Conservation (phyloP, 2,329 filamentous ascomycete species). For the Fusarium sp. region DNA sequence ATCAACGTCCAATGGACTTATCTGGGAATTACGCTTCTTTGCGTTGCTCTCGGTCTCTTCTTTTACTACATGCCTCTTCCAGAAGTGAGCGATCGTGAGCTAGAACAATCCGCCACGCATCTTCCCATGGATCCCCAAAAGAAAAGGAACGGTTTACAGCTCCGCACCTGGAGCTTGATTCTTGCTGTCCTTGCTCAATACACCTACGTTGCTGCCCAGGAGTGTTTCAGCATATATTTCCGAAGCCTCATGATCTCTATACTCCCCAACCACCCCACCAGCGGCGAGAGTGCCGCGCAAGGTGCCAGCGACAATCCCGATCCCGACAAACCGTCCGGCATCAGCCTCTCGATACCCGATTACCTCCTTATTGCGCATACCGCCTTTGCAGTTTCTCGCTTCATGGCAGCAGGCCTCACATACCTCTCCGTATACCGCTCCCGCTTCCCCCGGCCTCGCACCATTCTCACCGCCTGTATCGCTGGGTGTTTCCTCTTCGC, state of each 20-base stretch:
- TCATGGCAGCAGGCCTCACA: slow-evolving; percentile 73
- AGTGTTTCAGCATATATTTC: slow-evolving; percentile 72
- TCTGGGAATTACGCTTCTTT: slow-evolving; percentile 81
- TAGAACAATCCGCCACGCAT: slow-evolving; percentile 60
- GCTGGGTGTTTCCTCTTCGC: slow-evolving; percentile 69
- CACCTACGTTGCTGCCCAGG: slow-evolving; percentile 81
- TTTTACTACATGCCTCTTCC: slow-evolving; percentile 76
- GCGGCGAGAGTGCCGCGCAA: slow-evolving; percentile 36
- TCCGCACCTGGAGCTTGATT: slow-evolving; percentile 69
- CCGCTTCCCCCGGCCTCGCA: slow-evolving; percentile 72
- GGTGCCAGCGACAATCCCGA: slow-evolving; percentile 47
- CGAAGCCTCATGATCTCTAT: slow-evolving; percentile 60
- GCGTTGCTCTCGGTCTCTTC: slow-evolving; percentile 75
- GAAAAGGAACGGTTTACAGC: slow-evolving; percentile 62
- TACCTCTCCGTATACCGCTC: slow-evolving; percentile 62
- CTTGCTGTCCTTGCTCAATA: slow-evolving; percentile 82
- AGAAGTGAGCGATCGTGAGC: slow-evolving; percentile 67
- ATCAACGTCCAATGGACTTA: slow-evolving; percentile 88
- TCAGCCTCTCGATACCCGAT: slow-evolving; percentile 68
- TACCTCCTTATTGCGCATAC: slow-evolving; percentile 79
- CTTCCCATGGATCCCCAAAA: slow-evolving; percentile 64
- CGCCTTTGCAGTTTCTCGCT: slow-evolving; percentile 79
- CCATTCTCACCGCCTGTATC: slow-evolving; percentile 74
- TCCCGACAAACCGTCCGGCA: slow-evolving; percentile 55
- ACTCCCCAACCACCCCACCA: slow-evolving; percentile 46